Base-by-base conservation (phyloP, 78 protist genomes). In the Cavenderia fasciculata region DNA sequence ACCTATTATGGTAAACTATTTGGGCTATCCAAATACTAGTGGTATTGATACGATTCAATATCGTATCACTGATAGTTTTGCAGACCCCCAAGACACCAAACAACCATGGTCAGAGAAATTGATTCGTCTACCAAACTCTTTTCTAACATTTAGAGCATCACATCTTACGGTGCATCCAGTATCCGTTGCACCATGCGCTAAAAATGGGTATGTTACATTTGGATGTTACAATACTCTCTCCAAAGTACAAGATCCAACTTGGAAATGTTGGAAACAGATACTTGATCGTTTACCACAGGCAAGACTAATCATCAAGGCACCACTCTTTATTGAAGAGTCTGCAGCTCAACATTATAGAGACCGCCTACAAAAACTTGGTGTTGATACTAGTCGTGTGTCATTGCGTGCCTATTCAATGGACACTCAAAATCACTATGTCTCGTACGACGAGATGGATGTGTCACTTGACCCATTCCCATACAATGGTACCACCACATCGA, bases 21-120 rank as follows among this genome's bases (percentile, higher is more conserved):
- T 96, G 31, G 97, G 97, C 4, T 96, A 88, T 36, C 96, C 96
- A 33, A 87, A 89, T 16, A 91, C 97, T 16, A 78, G 92, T n/a
- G 97, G 97, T 31, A 66, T 79, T 12, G 41, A 49, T 29, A 73
- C 89, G 21, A 25, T 57, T 27, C 94, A 94, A 66, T 88, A 89
- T 36, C 86, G 94, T 16, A 29, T 94, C 31, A 94, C 96, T 12
- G 96, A 94, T 47, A 27, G 23, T n/a, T 7, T 57, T 2, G 94
- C 49, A 12, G 94, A 88, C 46, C 96, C 96, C 8, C 38, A 46
- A 27, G 61, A 56, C 27, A 68, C 76, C 25, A 61, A 68, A 21
- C 85, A 84, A 23, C 59, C 31, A 19, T 93, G 72, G 57, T 51
- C 86, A 0, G 95, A 93, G 44, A 47, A 41, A 38, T 31, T 93